A percentile compares a stretch with the other conserved stretches of the same genome.
Evolutionary conservation across 139 green algal species (phyloP).

Genomic region (Picochlorum sp.): DNA sequence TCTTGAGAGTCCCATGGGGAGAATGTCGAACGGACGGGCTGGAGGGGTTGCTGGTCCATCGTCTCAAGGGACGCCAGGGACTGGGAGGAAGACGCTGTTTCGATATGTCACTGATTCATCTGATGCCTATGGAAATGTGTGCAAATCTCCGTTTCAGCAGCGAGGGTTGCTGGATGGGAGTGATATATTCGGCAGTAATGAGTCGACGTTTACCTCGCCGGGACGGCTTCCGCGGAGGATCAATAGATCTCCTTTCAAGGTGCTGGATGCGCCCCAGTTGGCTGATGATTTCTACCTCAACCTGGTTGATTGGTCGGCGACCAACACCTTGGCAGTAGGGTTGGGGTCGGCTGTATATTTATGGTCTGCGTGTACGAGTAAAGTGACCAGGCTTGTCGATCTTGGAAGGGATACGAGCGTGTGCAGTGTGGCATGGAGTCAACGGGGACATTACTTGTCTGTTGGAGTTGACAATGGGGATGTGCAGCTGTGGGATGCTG

Average conservation of each 20-base stretch:
- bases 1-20: slow-evolving; percentile 21
- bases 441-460: slow-evolving; percentile 77
- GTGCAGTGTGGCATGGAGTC: slow-evolving; percentile 83
- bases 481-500: slow-evolving; percentile 77
- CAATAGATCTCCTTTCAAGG: slow-evolving; percentile 88
- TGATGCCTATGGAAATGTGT: slow-evolving; percentile 35
- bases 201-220: slow-evolving; percentile 25
- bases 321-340: slow-evolving; percentile 90
- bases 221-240: slow-evolving; percentile 70
- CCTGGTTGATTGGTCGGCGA: slow-evolving; percentile 90
- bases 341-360: slow-evolving; percentile 92
- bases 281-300: slow-evolving; percentile 99
- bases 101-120: slow-evolving; percentile 62
- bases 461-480: slow-evolving; percentile 78
- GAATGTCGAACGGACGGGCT: not conserved
- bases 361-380: slow-evolving; percentile 86
- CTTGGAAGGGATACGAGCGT: slow-evolving; percentile 48
- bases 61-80: slow-evolving; percentile 12
- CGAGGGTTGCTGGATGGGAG: slow-evolving; percentile 53
- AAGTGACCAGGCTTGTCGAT: slow-evolving; percentile 44
- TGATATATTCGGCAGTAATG: not conserved
- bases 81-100: slow-evolving; percentile 57
- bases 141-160: slow-evolving; percentile 56
- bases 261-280: slow-evolving; percentile 71
- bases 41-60: not conserved